Percentiles rank a stretch among this genome's conserved stretches.
Conservation (phyloP, 352 stramenopile genomes). For the Globisporangium sylvaticum region DNA sequence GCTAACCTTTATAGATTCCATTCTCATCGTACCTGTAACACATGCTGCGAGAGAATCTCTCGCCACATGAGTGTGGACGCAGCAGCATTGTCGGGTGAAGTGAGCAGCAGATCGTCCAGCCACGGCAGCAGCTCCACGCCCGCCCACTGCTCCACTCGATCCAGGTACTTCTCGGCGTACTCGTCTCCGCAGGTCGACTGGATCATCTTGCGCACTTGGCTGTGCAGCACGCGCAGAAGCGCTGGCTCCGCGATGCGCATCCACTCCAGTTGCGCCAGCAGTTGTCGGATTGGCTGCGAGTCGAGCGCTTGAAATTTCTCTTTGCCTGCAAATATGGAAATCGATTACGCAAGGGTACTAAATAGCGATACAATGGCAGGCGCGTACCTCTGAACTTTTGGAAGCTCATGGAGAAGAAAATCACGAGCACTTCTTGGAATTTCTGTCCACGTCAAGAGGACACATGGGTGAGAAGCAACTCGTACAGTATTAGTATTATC, state of each 20-base stretch:
- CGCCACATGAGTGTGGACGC: slow-evolving; percentile 29
- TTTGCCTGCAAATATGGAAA: slow-evolving; percentile 15
- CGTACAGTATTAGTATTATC: no score
- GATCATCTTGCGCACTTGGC: slow-evolving; percentile 52
- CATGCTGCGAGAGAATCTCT: slow-evolving; percentile 43
- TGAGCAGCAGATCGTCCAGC: slow-evolving; percentile 48
- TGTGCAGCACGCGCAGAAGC: slow-evolving; percentile 47
- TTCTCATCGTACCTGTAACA: slow-evolving; percentile 20
- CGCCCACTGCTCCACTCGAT: slow-evolving; percentile 47
- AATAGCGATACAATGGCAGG: no score
- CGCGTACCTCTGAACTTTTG: slow-evolving; percentile 39
- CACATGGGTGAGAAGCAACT: not conserved
- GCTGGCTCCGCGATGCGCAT: slow-evolving; percentile 44
- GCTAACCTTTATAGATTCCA: not conserved
- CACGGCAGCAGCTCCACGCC: slow-evolving; percentile 51
- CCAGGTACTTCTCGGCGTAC: slow-evolving; percentile 43
- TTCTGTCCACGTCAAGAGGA: slow-evolving; percentile 18
- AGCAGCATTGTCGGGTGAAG: not conserved
- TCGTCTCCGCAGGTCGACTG: slow-evolving; percentile 43
- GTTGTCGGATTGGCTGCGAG: slow-evolving; percentile 37
- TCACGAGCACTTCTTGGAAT: slow-evolving; percentile 57
- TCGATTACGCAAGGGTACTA: no score
- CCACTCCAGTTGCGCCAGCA: slow-evolving; percentile 59
- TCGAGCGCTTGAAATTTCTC: slow-evolving; percentile 57
- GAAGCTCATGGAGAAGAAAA: slow-evolving; percentile 78